Conservation (phyloP, 768 basidiomycete species). For the Termitomyces sp. region DNA sequence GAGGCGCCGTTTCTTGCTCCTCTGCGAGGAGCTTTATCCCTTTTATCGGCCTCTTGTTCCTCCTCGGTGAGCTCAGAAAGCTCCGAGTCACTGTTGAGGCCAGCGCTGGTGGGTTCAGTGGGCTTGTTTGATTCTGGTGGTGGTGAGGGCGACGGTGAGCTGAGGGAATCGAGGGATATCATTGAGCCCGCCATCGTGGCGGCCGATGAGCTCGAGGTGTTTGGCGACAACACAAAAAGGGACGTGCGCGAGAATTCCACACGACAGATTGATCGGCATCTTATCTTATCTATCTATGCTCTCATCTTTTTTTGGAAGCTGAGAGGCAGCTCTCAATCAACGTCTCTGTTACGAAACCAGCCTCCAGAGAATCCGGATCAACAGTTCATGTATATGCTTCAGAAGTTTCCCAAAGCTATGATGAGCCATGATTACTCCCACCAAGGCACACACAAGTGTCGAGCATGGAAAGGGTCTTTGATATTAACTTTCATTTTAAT, state of each 20-base stretch:
- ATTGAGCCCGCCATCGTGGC: conserved; percentile 51
- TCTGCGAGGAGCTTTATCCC: conserved; percentile 18
- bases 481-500: background rate
- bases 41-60: conserved; percentile 51
- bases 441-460: background rate
- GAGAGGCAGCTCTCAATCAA: background rate
- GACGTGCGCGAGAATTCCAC: conserved; percentile 25
- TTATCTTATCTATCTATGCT: conserved; percentile 24
- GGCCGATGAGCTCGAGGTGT: conserved; percentile 17
- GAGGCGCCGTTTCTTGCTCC: conserved; percentile 11
- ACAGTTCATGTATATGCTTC: background rate
- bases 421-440: too few relatives aligned
- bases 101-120: conserved; percentile 24
- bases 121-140: conserved; percentile 19
- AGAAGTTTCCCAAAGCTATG: background rate
- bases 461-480: background rate
- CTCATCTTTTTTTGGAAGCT: background rate
- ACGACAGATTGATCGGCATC: conserved; percentile 24
- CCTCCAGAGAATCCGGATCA: background rate
- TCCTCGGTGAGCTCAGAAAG: conserved; percentile 83
- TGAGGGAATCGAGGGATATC: conserved; percentile 58
- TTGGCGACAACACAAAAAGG: conserved; percentile 27
- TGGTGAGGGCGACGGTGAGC: conserved; percentile 61
- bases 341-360: background rate
- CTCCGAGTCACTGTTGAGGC: conserved; percentile 65